phyloP scores from a whole-genome alignment of 2,329 filamentous ascomycete species.

The Colletotrichum lindemuthianum region DNA sequence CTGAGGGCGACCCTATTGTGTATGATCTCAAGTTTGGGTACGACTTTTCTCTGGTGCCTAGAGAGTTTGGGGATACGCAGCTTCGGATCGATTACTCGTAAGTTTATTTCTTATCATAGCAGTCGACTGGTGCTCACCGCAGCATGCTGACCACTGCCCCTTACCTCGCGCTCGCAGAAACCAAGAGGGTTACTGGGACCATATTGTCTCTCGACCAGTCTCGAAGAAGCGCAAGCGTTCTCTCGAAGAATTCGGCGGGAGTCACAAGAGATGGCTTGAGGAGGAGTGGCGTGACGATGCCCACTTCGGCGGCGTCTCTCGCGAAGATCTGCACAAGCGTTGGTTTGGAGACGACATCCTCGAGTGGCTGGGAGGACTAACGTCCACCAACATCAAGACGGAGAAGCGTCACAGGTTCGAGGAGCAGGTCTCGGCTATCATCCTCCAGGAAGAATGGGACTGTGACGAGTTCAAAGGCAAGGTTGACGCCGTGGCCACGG shows the following conservation, averaged over 20 bases:
- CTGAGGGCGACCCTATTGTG: conserved; percentile 10
- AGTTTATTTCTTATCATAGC: too few species aligned
- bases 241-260: conserved; percentile 42
- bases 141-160: too few species aligned
- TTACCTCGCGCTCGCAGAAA: too few species aligned
- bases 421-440: too few species aligned
- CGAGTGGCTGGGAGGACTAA: conserved; percentile 43
- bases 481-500: too few species aligned
- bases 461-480: too few species aligned
- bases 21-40: conserved; percentile 44
- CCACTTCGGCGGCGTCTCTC: conserved; percentile 39
- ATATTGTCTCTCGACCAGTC: conserved; percentile 38
- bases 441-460: too few species aligned
- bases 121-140: too few species aligned
- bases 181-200: conserved; percentile 49
- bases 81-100: conserved; percentile 49
- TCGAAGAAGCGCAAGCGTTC: conserved; percentile 39
- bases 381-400: conserved; percentile 2
- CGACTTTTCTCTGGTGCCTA: conserved; percentile 46
- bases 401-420: too few species aligned
- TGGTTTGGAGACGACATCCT: conserved; percentile 47
- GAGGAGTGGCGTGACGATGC: conserved; percentile 49
- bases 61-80: conserved; percentile 44
- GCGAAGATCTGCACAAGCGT: conserved; percentile 46
- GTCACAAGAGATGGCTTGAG: conserved; percentile 50